Evolutionary conservation across 2,329 filamentous ascomycete species (phyloP), one percentile per base, ranked within the genome.

Genomic region (Sordariomycetes sp.): DNA sequence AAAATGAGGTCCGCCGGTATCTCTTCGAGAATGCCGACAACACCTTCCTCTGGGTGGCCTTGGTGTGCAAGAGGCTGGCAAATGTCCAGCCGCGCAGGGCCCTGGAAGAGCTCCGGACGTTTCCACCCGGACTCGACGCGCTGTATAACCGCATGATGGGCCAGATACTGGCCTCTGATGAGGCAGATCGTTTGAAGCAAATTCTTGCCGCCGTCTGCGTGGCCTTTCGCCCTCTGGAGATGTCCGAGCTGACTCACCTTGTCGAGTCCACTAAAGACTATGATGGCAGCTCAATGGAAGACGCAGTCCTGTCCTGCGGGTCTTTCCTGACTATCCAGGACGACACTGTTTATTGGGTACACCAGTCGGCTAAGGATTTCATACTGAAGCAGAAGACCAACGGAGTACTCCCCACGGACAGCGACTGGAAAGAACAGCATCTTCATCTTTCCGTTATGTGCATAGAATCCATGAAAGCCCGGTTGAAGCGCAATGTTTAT

Each of bases 291-390:
- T 53, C 58, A 1, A 16, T 72, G 5, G 14, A 54, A 35, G 59
- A 70, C 5, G 61, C 74, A 8, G 63, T 76, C 11, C 34, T 59
- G 2, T n/a, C 58, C 3, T 77, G 71, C 59, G 70, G 72, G n/a
- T 78, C 71, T 22, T 59, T 68, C 52, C 64, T 77, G 0, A 72
- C 67, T 1, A 25, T 72, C 20, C 64, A 63, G 40, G 60, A 69
- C 0, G 61, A 35, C 1, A 62, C 28, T 0, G 59, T 77, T 10
- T 72, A 67, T 46, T 70, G 76, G 51, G 65, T 77, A 0, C 73
- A 78, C 59, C 70, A 76, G 58, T 76, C 74, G 11, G 74, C 71
- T 2, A 74, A 75, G 55, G 74, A 78, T 35, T 75, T 65, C 14
- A 3, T 43, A 10, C 12, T 14, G 4, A 43, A n/a, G 4, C 3